Base-by-base conservation (phyloP, 257 asterid genomes). In the Fraxinus americana region DNA sequence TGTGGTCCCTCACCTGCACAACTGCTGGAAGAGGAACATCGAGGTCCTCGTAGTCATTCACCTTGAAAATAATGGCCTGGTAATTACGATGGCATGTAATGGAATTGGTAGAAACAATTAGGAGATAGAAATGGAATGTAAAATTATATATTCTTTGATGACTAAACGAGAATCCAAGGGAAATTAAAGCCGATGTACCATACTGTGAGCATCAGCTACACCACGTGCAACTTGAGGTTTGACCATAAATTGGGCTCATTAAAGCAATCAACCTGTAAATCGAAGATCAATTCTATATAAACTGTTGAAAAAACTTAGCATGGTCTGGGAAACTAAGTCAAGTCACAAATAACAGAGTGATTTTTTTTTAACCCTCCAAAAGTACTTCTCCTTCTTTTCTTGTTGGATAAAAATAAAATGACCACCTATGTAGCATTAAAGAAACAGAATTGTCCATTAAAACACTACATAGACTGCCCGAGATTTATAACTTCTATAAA, bases 191-290 rank as follows among this genome's bases (percentile, higher is more conserved):
- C 59, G 66, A 39, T 84, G 71, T 93, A 95, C 98, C 99, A 92
- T 96, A 89, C 96, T 91, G 83, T 96, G 99, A 80, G 99, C 97
- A 83, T 90, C 94, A 39, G 94, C 90, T 74, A 93, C 95, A 73
- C 99, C 99, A 80, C 99, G 93, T 38, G 98, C 99, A 90, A 93
- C 97, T 88, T 96, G 99, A 78, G 99, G 98, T 86, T 93, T 96
- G 86, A 93, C 96, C 38, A 96, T 92, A 93, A 86, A 83, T 80
- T 77, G 75, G 88, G 86, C 71, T 89, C 93, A 70, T 86, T 80
- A 81, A 96, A 96, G 89, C 90, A 88, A 78, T 90, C 89, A 77
- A 93, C 89, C 98, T 96, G 90, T 88, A 87, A 45, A 75, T 71
- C 78, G 81, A 77, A 71, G 75, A 74, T 71, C 79, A 80, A 72